Base-by-base conservation (phyloP, 192 early-diverging fungal species). In the Podochytrium sp. region DNA sequence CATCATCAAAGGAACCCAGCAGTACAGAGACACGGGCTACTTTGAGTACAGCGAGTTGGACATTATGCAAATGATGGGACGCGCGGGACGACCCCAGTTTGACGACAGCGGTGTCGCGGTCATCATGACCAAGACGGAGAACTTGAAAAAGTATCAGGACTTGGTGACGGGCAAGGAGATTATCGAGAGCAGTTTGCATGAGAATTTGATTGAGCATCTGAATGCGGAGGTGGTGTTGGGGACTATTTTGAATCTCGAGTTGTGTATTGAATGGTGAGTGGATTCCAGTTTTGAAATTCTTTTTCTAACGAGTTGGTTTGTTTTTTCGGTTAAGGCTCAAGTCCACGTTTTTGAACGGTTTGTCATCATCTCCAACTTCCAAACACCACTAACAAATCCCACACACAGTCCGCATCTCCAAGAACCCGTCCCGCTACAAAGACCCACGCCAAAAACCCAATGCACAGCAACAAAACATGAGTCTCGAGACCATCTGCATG, bases 61-160 rank as follows among this genome's bases (percentile, higher is more conserved):
- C 40, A 66, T 92, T 27, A 66, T 89, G 70, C 92, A 94, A 79
- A 92, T 92, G 85, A 84, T 94, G 39, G 92, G 92, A 6, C 78
- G 92, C 2, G 92, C 91, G 3, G 91, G 90, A 10, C 69, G 92
- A 27, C 90, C 91, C 0, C 87, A 91, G 75, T 92, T 92, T 83
- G 92, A 91, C 20, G 70, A 84, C 27, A 76, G 60, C 20, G 92
- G 90, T 12, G 80, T 81, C n/a, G 91, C 87, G 1, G 81, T 92
- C 10, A 87, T 93, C 56, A 78, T 93, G 70, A 90, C 90, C 0
- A 80, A 80, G 6, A 65, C 32, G 23, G 67, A 57, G 10, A 82
- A 79, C 49, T 63, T 62, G 12, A 25, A 73, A 12, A 80, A 72
- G 39, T 92, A 89, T 58, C 78, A 86, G 43, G 74, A 63, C n/a